phyloP scores from a whole-genome alignment of 2,329 filamentous ascomycete species.

The Didymella segeticola region DNA sequence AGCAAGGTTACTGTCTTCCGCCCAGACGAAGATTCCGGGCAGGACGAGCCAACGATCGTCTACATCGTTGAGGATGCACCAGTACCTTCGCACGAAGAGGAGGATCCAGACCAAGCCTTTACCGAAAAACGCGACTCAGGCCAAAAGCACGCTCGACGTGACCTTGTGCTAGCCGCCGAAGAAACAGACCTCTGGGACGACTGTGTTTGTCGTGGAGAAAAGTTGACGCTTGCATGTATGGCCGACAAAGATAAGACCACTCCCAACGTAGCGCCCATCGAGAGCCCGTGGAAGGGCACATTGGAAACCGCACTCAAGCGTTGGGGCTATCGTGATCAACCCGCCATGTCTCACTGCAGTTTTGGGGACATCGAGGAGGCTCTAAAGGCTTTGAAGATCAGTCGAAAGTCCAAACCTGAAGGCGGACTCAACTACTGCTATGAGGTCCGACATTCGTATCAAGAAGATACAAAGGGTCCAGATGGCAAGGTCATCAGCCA shows the following conservation, averaged over 20 bases:
- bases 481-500: not conserved
- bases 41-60: not conserved
- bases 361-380: not conserved
- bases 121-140: too few relatives aligned
- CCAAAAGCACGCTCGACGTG: not conserved
- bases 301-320: not conserved
- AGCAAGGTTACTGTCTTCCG: conserved; percentile 8
- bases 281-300: not conserved
- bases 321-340: not conserved
- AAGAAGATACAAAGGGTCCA: not conserved
- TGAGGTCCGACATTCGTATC: not conserved
- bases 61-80: conserved; percentile 5
- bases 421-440: not conserved
- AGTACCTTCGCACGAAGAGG: not conserved
- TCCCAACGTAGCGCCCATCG: not conserved
- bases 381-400: not conserved
- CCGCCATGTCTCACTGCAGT: not conserved
- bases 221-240: not conserved
- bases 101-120: not conserved
- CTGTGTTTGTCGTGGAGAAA: not conserved
- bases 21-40: not conserved
- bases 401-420: not conserved
- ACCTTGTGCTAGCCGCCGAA: not conserved
- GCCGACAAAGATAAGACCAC: not conserved
- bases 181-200: not conserved